These are phyloP conservation scores for Diddensiella santjacobensis DNA, from an alignment of 805 yeast species.

Conservation along the genomic window DNA sequence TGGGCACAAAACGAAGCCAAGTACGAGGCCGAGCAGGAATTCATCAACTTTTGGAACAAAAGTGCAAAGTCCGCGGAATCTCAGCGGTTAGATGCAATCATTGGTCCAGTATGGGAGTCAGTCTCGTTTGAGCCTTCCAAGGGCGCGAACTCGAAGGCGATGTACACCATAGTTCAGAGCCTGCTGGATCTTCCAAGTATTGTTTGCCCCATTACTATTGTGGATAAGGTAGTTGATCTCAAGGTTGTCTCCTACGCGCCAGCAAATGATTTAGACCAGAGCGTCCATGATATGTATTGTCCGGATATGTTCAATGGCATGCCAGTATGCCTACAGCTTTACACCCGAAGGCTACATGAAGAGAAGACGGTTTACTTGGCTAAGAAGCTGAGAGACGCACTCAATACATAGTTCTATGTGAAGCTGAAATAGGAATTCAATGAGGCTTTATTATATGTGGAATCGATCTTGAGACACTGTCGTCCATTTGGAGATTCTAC, in stretches of 20 bases:
- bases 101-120: conserved; percentile 32
- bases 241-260: background rate
- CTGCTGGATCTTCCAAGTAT: conserved; percentile 65
- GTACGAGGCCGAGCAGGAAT: conserved; percentile 2
- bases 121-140: conserved; percentile 65
- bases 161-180: conserved; percentile 73
- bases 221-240: conserved; percentile 17
- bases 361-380: conserved; percentile 47
- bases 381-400: conserved; percentile 12
- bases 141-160: conserved; percentile 67
- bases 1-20: conserved; percentile 8
- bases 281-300: conserved; percentile 1
- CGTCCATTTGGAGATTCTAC: no score
- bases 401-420: background rate
- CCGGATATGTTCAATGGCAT: conserved; percentile 47
- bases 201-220: conserved; percentile 27
- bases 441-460: no score
- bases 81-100: conserved; percentile 10
- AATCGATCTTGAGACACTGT: no score
- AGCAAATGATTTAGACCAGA: background rate
- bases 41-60: conserved; percentile 7
- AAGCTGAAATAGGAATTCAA: no score
- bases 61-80: background rate
- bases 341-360: conserved; percentile 54
- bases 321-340: conserved; percentile 55